A percentile compares a stretch with the other conserved stretches of the same genome.
Evolutionary conservation across 805 yeast genomes (phyloP).

Genomic region (Wickerhamomyces chaumierensis): DNA sequence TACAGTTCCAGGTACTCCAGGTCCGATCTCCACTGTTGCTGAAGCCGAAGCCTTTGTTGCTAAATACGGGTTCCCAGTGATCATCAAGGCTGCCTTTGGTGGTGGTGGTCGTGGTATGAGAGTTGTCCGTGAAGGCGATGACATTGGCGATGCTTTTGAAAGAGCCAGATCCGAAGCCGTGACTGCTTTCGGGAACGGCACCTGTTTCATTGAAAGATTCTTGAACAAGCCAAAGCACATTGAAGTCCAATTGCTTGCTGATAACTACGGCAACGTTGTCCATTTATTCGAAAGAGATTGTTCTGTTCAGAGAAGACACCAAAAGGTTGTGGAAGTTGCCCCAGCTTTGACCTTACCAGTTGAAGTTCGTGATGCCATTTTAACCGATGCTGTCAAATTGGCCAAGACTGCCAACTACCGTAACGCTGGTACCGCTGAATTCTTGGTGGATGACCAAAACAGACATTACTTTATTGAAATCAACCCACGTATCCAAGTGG

Average conservation of each 20-base stretch:
- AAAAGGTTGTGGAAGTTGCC: constrained; percentile 96
- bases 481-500: constrained; percentile 97
- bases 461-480: constrained; percentile 97
- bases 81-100: constrained; percentile 97
- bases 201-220: constrained; percentile 94
- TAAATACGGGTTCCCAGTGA: constrained; percentile 88
- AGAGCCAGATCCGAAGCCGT: constrained; percentile 93
- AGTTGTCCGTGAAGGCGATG: constrained; percentile 95
- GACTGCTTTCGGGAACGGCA: constrained; percentile 96
- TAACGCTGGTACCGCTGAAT: constrained; percentile 98
- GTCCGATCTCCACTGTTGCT: constrained; percentile 74
- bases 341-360: constrained; percentile 88
- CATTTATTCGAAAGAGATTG: constrained; percentile 97
- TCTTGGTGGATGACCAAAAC: constrained; percentile 83
- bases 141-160: constrained; percentile 78
- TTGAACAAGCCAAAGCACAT: constrained; percentile 94
- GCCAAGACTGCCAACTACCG: constrained; percentile 83
- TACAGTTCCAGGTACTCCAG: constrained; percentile 95
- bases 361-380: constrained; percentile 79
- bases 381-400: constrained; percentile 88
- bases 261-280: constrained; percentile 85
- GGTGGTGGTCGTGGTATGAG: constrained; percentile 99
- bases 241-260: constrained; percentile 94
- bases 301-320: constrained; percentile 99
- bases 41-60: constrained; percentile 76